Percentiles rank a stretch among this genome's conserved stretches.
These are phyloP conservation scores for Coemansia sp. DNA, from an alignment of 192 early-diverging fungal species.

Conservation along the genomic window DNA sequence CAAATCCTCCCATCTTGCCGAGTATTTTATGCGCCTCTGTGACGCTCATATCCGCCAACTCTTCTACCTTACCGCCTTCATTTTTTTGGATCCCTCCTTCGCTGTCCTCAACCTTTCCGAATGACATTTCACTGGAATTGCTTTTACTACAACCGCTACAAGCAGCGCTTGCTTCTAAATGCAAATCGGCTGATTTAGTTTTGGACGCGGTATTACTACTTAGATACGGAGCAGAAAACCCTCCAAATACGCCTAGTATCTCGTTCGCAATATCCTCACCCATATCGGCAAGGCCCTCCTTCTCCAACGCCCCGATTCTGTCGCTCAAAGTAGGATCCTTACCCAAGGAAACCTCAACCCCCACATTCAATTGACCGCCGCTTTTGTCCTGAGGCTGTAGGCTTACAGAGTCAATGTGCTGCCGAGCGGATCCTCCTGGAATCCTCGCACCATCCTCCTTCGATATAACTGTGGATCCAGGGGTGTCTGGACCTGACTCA, in stretches of 20 bases:
- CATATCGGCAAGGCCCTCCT: slow-evolving; percentile 19
- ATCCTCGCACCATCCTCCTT: not conserved
- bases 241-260: slow-evolving; percentile 22
- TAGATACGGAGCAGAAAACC: slow-evolving; percentile 6
- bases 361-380: not conserved
- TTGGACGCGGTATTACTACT: not conserved
- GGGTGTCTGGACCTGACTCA: not conserved
- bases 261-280: slow-evolving; percentile 18
- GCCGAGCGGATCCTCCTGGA: not conserved
- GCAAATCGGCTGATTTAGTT: not conserved
- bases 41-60: slow-evolving; percentile 33
- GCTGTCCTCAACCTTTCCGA: not conserved
- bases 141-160: not conserved
- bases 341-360: not conserved
- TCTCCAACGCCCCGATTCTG: not conserved
- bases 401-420: not conserved
- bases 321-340: not conserved
- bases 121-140: not conserved
- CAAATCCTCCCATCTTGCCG: slow-evolving; percentile 33
- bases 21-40: slow-evolving; percentile 29
- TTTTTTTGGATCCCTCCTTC: not conserved
- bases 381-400: not conserved
- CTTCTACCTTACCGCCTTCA: not conserved
- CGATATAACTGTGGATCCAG: no score
- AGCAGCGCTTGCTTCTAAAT: no score